phyloP scores from a whole-genome alignment of 2,329 filamentous ascomycete species.

The Corinectria fuckeliana region DNA sequence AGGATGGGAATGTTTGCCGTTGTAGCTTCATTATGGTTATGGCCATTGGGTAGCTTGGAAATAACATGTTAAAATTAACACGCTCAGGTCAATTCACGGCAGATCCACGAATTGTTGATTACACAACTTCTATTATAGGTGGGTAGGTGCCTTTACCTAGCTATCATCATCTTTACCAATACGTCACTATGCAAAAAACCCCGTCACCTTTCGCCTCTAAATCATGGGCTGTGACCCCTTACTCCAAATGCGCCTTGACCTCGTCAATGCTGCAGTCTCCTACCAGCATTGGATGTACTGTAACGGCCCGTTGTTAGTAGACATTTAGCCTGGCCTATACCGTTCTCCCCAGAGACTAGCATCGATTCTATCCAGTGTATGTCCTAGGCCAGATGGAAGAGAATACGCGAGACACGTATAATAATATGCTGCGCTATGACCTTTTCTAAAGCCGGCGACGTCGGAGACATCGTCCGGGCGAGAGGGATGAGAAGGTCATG shows the following conservation, averaged over 20 bases:
- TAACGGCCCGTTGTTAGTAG: not conserved
- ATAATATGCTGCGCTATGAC: not conserved
- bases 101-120: not conserved
- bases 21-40: not conserved
- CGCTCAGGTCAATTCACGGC: not conserved
- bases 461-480: not conserved
- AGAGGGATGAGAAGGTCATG: not conserved
- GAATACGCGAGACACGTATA: conserved; percentile 3
- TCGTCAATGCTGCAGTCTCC: not conserved
- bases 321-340: not conserved
- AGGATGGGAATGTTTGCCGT: not conserved
- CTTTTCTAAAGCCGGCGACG: not conserved
- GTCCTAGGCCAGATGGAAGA: conserved; percentile 1
- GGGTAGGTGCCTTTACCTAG: too few relatives aligned
- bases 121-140: not conserved
- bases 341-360: not conserved
- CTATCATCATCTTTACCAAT: conserved; percentile 6
- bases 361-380: not conserved
- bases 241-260: conserved; percentile 15
- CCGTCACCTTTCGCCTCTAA: conserved; percentile 2
- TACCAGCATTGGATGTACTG: not conserved
- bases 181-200: conserved; percentile 4
- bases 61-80: not conserved
- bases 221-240: conserved; percentile 10
- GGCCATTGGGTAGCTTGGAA: not conserved